phyloP scores from a whole-genome alignment of 257 asterid species.

The Ilex asprella region DNA sequence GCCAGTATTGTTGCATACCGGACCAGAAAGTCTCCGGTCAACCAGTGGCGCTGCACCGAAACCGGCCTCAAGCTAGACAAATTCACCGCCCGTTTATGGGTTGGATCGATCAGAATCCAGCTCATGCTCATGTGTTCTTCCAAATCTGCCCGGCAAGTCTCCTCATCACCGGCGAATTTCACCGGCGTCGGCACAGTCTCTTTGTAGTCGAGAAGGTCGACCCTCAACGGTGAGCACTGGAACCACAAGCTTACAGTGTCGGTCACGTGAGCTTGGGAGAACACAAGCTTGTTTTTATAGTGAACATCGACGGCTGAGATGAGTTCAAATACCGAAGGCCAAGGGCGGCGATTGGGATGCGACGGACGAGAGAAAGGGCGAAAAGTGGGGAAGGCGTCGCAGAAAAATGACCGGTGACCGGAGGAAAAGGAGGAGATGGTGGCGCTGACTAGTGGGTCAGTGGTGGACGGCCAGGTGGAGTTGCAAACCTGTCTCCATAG shows the following conservation, averaged over 20 bases:
- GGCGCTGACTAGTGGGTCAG: slow-evolving; percentile 22
- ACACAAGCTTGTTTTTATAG: slow-evolving; percentile 31
- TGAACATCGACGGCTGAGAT: slow-evolving; percentile 72
- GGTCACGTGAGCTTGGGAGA: slow-evolving; percentile 36
- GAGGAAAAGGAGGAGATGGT: slow-evolving; percentile 41
- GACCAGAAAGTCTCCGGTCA: slow-evolving; percentile 49
- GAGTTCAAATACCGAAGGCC: slow-evolving; percentile 3
- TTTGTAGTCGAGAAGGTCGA: slow-evolving; percentile 43
- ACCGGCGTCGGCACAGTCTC: slow-evolving; percentile 44
- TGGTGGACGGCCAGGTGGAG: slow-evolving; percentile 65
- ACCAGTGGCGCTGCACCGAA: slow-evolving; percentile 60
- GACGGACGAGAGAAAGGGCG: slow-evolving; percentile 3
- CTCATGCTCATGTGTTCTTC: slow-evolving; percentile 42
- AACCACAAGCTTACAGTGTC: slow-evolving; percentile 60
- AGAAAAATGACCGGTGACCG: slow-evolving; percentile 60
- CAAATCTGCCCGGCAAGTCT: slow-evolving; percentile 22
- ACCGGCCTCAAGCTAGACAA: slow-evolving; percentile 56
- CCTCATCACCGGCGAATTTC: slow-evolving; percentile 37
- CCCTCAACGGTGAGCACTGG: slow-evolving; percentile 42
- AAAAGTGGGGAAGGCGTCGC: slow-evolving; percentile 51
- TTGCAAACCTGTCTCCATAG: slow-evolving; percentile 59
- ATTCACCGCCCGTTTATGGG: slow-evolving; percentile 43
- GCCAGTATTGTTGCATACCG: slow-evolving; percentile 41
- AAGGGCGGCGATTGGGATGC: not conserved
- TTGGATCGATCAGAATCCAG: slow-evolving; percentile 69